phyloP scores from a whole-genome alignment of 208 protist genomes.

The Trypanosoma avium region DNA sequence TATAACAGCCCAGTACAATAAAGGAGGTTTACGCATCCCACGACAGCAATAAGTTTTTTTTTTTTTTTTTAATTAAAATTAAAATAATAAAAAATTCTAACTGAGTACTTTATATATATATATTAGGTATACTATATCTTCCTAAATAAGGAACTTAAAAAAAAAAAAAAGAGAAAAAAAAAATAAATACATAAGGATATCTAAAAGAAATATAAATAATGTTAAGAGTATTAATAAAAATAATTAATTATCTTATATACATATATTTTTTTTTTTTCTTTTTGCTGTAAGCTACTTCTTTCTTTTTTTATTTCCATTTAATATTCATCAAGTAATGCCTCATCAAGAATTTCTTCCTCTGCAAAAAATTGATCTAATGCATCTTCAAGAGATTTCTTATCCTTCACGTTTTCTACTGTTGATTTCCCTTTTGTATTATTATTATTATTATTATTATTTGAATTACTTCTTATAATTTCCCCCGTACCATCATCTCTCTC shows the following conservation, averaged over 20 bases:
- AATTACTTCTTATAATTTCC: not conserved
- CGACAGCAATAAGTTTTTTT: no score
- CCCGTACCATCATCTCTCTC: not conserved
- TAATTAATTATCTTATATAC: not conserved
- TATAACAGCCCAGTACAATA: not conserved
- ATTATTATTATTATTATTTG: not conserved
- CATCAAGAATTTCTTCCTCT: conserved; percentile 20
- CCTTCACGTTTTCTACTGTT: not conserved
- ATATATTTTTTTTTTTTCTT: conserved; percentile 1
- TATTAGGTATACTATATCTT: not conserved
- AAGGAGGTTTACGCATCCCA: not conserved
- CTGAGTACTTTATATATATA: no score
- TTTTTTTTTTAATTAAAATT: no score
- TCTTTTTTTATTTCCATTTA: not conserved
- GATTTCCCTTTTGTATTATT: not conserved
- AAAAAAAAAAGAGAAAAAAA: conserved; percentile 2
- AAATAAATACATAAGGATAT: not conserved
- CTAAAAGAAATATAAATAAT: no score
- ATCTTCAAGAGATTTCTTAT: conserved; percentile 8
- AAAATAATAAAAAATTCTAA: no score
- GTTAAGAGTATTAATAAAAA: not conserved
- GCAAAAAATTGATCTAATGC: conserved; percentile 20
- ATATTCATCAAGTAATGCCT: not conserved
- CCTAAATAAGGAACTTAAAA: not conserved
- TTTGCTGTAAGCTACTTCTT: not conserved